phyloP scores from a whole-genome alignment of 78 protist species.

The Pigoraptor vietnamica region DNA sequence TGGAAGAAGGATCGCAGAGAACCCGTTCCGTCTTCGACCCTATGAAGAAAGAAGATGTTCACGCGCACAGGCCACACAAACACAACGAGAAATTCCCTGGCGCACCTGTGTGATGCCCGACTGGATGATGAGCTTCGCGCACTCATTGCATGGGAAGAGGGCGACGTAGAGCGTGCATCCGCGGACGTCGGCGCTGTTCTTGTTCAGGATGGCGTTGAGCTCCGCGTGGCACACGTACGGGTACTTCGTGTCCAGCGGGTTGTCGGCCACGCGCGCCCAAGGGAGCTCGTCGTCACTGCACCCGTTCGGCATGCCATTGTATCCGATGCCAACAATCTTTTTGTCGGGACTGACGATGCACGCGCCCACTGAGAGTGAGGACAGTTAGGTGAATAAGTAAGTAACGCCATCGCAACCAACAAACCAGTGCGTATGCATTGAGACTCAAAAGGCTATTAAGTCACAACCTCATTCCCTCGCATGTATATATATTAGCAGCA shows the following conservation, averaged over 20 bases:
- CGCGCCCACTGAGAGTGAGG: conserved; percentile 44
- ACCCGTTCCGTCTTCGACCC: background rate
- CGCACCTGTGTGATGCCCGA: conserved; percentile 39
- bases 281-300: conserved; percentile 57
- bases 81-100: background rate
- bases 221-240: conserved; percentile 76
- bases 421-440: too few relatives aligned
- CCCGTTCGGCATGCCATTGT: conserved; percentile 77
- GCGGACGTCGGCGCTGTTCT: conserved; percentile 29
- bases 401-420: background rate
- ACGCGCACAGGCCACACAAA: background rate
- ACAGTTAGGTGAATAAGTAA: too few relatives aligned
- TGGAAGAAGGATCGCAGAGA: background rate
- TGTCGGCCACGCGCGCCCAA: conserved; percentile 11
- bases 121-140: conserved; percentile 73
- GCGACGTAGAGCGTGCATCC: conserved; percentile 48
- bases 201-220: conserved; percentile 66
- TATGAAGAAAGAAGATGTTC: background rate
- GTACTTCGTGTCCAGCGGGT: conserved; percentile 61
- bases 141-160: conserved; percentile 68
- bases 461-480: too few relatives aligned
- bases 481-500: background rate
- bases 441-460: too few relatives aligned
- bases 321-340: conserved; percentile 70
- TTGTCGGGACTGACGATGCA: conserved; percentile 59